A percentile compares a stretch with the other conserved stretches of the same genome.
These are phyloP conservation scores for Lindgomyces ingoldianus DNA, from an alignment of 495 filamentous ascomycete species.

Conservation along the genomic window DNA sequence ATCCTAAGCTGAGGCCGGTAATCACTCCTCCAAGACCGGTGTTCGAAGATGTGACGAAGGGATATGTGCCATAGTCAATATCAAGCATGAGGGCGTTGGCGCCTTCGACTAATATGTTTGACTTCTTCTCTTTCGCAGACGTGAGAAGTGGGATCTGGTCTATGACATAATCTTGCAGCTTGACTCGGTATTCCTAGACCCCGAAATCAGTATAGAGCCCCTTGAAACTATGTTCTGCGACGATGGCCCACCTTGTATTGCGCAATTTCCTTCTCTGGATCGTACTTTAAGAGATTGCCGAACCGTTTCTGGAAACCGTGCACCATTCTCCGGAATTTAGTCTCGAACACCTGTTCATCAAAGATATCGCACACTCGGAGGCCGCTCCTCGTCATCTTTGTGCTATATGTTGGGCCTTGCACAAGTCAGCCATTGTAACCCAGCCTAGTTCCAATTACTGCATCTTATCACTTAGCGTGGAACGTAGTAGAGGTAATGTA, in stretches of 20 bases:
- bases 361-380: slow-evolving; percentile 76
- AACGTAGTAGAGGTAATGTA: too few relatives aligned
- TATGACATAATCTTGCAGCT: slow-evolving; percentile 67
- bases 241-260: slow-evolving; percentile 65
- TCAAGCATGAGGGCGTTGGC: slow-evolving; percentile 86
- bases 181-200: slow-evolving; percentile 63
- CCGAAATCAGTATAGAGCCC: background rate
- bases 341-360: slow-evolving; percentile 70
- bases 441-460: background rate
- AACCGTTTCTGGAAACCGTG: slow-evolving; percentile 69
- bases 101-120: slow-evolving; percentile 77
- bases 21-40: slow-evolving; percentile 69
- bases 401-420: slow-evolving; percentile 67
- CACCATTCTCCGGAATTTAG: slow-evolving; percentile 67
- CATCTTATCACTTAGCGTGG: background rate
- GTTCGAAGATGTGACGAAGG: slow-evolving; percentile 73
- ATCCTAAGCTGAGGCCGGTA: slow-evolving; percentile 58
- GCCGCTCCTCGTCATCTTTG: slow-evolving; percentile 75
- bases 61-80: slow-evolving; percentile 67
- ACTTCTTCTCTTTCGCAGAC: slow-evolving; percentile 58
- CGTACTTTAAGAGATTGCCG: slow-evolving; percentile 71
- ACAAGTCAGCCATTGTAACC: slow-evolving; percentile 6
- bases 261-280: slow-evolving; percentile 77
- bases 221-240: too few relatives aligned
- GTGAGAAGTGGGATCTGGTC: slow-evolving; percentile 65